A percentile compares a stretch with the other conserved stretches of the same genome.
Evolutionary conservation across 78 protist genomes (phyloP).

Genomic region (Pelomyxa schiedti): DNA sequence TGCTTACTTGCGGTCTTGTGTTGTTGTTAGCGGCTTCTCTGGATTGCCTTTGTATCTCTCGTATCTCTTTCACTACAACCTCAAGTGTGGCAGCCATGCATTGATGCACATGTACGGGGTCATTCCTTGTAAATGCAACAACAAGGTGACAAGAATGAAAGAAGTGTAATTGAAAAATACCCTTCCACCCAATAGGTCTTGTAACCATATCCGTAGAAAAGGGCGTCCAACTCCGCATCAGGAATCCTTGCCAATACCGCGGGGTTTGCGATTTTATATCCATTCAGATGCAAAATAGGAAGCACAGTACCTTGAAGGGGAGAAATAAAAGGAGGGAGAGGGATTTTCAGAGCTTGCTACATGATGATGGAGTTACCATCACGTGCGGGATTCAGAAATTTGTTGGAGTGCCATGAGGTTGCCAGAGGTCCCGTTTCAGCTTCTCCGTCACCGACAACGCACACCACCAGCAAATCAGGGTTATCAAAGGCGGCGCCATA

Average conservation of each 20-base stretch:
- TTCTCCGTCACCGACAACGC: conserved; percentile 28
- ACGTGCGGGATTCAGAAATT: conserved; percentile 5
- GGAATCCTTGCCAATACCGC: background rate
- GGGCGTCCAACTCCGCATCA: background rate
- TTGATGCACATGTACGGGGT: background rate
- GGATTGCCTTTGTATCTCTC: background rate
- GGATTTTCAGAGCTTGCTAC: too few species aligned
- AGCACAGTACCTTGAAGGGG: conserved; percentile 5
- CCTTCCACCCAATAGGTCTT: background rate
- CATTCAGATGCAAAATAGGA: conserved; percentile 10
- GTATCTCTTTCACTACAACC: background rate
- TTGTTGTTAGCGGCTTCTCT: too few species aligned
- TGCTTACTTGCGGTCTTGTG: too few species aligned
- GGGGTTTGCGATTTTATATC: background rate
- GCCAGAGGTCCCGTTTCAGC: conserved; percentile 23
- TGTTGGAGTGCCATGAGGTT: conserved; percentile 1
- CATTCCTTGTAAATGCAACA: background rate
- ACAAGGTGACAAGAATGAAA: background rate
- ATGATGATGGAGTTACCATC: too few species aligned
- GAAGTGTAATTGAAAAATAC: background rate
- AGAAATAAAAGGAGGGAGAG: too few species aligned
- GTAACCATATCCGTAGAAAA: conserved; percentile 6
- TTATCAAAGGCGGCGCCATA: conserved; percentile 14
- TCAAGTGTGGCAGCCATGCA: background rate
- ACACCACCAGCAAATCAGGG: background rate